Base-by-base conservation (phyloP, 2,329 filamentous ascomycete species). In the Aspergillus sp. region DNA sequence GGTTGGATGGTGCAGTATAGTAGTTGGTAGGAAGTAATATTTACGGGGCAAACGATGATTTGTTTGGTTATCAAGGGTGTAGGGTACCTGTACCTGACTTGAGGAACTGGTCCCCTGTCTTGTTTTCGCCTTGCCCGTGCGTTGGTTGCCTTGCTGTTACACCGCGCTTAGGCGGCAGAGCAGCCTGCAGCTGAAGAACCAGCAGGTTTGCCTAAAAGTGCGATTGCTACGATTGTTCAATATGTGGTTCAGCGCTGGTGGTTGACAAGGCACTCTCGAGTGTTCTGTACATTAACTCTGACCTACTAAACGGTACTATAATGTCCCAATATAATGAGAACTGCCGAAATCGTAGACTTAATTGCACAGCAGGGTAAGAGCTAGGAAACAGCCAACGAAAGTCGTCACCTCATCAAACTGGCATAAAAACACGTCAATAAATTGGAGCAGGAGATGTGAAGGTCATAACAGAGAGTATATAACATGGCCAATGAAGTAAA, bases 401-500 rank as follows among this genome's bases (percentile, higher is more conserved):
- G 15, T 59, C 57, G 47, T 59, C 31, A 59, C 39, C 40, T 59
- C 57, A 56, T 59, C 50, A 54, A 23, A 57, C 39, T 33, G 52
- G 51, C 52, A 55, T 55, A 45, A 40, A 15, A 39, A 50, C 55
- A 41, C 50, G 45, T 27, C 33, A 23, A 40, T 46, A 51, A 41
- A 56, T 46, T 17, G 21, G 52, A 41, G 50, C 47, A 31, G 40
- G 35, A 33, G 35, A 35, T 41, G n/a, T 40, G 23, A 52, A 58
- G 54, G 15, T 35, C 56, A 39, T 49, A 37, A 61, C 8, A 55
- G 21, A 49, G 45, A 51, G 33, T 9, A 47, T 24, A 56, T 51
- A 27, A 31, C 44, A 46, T 23, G n/a, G 19, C 39, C 19, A 49
- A 52, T 19, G 33, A 56, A 57, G 39, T 27, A 39, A 17, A 44